phyloP scores from a whole-genome alignment of 345 rosid species.

The Eucalyptus tenuipes region DNA sequence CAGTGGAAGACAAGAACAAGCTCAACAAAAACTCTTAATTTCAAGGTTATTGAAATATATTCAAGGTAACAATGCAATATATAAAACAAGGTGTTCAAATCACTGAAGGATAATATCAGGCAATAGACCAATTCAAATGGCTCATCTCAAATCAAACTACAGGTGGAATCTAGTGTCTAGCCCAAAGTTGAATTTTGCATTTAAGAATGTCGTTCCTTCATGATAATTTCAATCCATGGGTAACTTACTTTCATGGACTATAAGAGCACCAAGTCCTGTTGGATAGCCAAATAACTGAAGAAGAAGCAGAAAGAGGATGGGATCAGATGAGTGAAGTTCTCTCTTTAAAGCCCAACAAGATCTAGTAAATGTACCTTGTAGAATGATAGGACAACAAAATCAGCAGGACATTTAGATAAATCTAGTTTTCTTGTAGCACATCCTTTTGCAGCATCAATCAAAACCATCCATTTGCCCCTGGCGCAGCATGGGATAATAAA shows the following conservation, averaged over 20 bases:
- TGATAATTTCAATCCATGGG: not conserved
- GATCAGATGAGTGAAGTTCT: not conserved
- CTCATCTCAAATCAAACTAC: not conserved
- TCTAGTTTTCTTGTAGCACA: slow-evolving; percentile 71
- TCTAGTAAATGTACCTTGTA: slow-evolving; percentile 32
- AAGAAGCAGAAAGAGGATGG: not conserved
- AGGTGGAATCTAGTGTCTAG: not conserved
- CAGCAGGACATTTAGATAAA: slow-evolving; percentile 71
- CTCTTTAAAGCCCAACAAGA: not conserved
- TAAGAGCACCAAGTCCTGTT: slow-evolving; percentile 97
- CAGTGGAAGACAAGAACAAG: not conserved
- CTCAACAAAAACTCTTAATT: not conserved
- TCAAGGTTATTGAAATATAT: not conserved
- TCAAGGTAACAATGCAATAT: not conserved
- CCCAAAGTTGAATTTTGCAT: not conserved
- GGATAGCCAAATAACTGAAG: slow-evolving; percentile 93
- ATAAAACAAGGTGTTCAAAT: not conserved
- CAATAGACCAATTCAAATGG: not conserved
- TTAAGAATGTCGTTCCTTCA: not conserved
- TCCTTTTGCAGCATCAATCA: slow-evolving; percentile 98
- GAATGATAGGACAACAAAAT: slow-evolving; percentile 84
- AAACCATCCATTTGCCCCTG: slow-evolving; percentile 79
- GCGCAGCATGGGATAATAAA: not conserved
- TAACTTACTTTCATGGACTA: slow-evolving; percentile 61
- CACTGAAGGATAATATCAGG: not conserved